Evolutionary conservation across 1,139 yeast species (phyloP), one percentile per base, ranked within the genome.

Genomic region (Geotrichum klebahnii): DNA sequence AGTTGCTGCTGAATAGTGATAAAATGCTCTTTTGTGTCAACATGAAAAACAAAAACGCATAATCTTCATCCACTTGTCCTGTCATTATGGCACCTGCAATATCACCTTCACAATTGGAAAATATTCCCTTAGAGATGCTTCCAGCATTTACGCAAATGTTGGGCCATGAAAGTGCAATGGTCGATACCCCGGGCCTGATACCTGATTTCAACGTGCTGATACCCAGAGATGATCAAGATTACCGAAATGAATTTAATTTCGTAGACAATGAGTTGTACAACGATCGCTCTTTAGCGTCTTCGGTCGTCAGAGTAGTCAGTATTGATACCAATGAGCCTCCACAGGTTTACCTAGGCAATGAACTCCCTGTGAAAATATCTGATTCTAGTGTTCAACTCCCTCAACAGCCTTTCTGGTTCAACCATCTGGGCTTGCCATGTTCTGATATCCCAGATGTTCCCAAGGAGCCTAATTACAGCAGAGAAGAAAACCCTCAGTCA

Each of bases 171-270:
- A 26, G 10, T 26, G 9, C 19, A n/a, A 16, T 17, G 20, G 26
- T 26, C 3, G 35, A 40, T 19, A 28, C 44, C 17, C 35, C 44
- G 24, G n/a, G 10, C 16, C 20, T 23, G n/a, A 19, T 22, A 17
- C 35, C 44, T n/a, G 32, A 40, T 19, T 23, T 28, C 29, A 40
- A 40, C 36, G 31, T 31, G 5, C 9, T 35, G 19, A 48, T 48
- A 19, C 51, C 51, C 26, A n/a, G 44, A 14, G 51, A 48, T 33
- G 37, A 48, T 37, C 29, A 23, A n/a, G 41, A 44, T 36, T 48
- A 48, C 38, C 12, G 19, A 6, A 39, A 43, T 12, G 51, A 37
- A 9, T 48, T 48, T 44, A 23, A 28, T 12, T 26, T 38, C 23
- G 26, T 44, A 9, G 37, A 44, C 2, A 39, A 38, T 20, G 48